These are phyloP conservation scores for Pichia sp. DNA, from an alignment of 1,139 yeast species.

Conservation along the genomic window DNA sequence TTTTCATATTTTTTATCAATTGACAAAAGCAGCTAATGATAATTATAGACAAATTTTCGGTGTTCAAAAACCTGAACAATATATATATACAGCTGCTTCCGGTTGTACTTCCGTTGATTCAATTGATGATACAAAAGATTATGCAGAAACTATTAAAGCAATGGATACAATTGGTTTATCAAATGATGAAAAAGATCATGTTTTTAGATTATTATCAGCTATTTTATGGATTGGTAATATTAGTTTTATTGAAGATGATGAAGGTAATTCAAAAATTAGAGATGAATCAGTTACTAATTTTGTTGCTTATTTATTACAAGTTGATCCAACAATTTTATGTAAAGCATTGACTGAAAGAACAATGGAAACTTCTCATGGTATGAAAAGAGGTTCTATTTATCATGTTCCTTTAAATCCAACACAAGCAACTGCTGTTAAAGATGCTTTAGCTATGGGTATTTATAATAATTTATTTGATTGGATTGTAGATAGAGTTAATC, in stretches of 20 bases:
- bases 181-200: conserved; percentile 81
- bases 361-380: conserved; percentile 85
- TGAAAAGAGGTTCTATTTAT: conserved; percentile 85
- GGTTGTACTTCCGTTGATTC: conserved; percentile 84
- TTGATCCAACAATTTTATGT: conserved; percentile 59
- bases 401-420: conserved; percentile 89
- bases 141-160: conserved; percentile 72
- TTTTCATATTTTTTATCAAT: conserved; percentile 95
- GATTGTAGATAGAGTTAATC: conserved; percentile 93
- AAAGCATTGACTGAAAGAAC: conserved; percentile 73
- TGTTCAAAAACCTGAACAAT: conserved; percentile 89
- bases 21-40: conserved; percentile 86
- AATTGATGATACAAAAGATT: conserved; percentile 77
- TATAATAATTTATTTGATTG: conserved; percentile 92
- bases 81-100: conserved; percentile 80
- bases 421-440: conserved; percentile 92
- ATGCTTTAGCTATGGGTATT: conserved; percentile 91
- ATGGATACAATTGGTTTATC: conserved; percentile 83
- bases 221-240: conserved; percentile 94
- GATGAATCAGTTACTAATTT: conserved; percentile 89
- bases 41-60: conserved; percentile 79
- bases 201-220: conserved; percentile 78
- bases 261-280: conserved; percentile 74
- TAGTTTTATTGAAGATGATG: conserved; percentile 77
- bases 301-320: conserved; percentile 86